Conservation (phyloP, 2,329 filamentous ascomycete genomes). For the Microascus cirrosus region DNA sequence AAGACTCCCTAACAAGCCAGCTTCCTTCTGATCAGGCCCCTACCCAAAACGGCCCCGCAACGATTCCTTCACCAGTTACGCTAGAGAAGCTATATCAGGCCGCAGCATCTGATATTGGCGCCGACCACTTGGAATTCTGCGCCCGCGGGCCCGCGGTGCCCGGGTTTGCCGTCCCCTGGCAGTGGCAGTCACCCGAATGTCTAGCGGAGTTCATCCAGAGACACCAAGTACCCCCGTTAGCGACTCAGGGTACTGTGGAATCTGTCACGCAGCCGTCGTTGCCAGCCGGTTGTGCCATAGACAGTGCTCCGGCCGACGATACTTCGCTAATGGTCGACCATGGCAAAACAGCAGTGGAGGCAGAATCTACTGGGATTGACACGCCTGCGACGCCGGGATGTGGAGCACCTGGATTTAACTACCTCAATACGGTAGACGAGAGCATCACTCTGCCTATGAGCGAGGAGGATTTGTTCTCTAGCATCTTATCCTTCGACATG, state of each 20-base stretch:
- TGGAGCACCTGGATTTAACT: background rate
- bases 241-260: background rate
- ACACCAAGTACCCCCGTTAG: background rate
- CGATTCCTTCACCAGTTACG: background rate
- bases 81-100: background rate
- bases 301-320: background rate
- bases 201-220: background rate
- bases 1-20: background rate
- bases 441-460: background rate
- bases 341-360: background rate
- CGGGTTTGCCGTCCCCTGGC: background rate
- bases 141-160: background rate
- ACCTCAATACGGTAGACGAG: background rate
- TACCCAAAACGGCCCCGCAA: background rate
- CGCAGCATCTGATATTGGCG: background rate
- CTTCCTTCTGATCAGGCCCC: background rate
- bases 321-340: background rate
- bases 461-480: background rate
- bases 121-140: background rate
- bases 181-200: conserved; percentile 1
- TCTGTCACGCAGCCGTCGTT: background rate
- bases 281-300: background rate
- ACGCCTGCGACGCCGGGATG: background rate
- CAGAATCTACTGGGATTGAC: background rate
- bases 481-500: background rate